These are phyloP conservation scores for Knoxia roxburghii DNA, from an alignment of 257 asterid species.

Conservation along the genomic window DNA sequence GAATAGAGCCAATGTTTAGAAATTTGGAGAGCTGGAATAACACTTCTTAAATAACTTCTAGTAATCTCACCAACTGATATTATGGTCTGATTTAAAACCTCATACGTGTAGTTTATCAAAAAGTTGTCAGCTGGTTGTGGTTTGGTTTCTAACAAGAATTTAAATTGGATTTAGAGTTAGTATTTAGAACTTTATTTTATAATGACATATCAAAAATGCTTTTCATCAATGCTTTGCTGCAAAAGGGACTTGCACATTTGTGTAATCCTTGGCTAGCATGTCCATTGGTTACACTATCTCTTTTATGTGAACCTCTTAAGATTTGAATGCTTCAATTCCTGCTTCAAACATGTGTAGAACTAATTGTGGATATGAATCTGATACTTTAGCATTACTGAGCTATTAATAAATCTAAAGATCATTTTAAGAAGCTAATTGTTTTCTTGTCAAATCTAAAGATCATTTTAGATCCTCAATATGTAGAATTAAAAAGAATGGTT, in stretches of 20 bases:
- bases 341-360: constrained; percentile 9
- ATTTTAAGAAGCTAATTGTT: too few relatives aligned
- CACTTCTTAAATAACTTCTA: not conserved
- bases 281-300: not conserved
- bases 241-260: not conserved
- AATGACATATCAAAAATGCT: not conserved
- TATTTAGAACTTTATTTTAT: not conserved
- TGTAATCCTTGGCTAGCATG: not conserved
- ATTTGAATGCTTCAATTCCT: constrained; percentile 12
- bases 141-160: not conserved
- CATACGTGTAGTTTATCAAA: too few relatives aligned
- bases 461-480: too few relatives aligned
- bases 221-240: not conserved
- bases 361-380: too few relatives aligned
- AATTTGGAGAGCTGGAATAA: not conserved
- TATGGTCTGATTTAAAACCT: not conserved
- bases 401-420: too few relatives aligned
- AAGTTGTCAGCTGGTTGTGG: not conserved
- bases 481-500: too few relatives aligned
- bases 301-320: constrained; percentile 2
- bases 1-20: not conserved
- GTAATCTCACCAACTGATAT: not conserved
- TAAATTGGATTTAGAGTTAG: not conserved
- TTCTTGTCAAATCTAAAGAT: too few relatives aligned
- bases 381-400: too few relatives aligned